Conservation (phyloP, 2,329 filamentous ascomycete species). For the Talaromyces amestolkiae region DNA sequence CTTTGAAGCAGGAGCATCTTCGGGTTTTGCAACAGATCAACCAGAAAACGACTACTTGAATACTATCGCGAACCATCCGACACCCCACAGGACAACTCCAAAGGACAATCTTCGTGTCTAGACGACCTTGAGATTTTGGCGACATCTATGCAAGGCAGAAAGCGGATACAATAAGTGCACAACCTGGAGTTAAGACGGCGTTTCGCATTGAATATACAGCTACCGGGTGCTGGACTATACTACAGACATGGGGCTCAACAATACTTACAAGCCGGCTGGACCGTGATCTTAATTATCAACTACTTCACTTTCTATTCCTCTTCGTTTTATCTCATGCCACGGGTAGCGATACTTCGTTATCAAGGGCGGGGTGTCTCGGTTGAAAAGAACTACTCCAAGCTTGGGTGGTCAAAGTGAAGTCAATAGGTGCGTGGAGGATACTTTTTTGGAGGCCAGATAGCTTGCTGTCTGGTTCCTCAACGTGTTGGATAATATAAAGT, state of each 20-base stretch:
- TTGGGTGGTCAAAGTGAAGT: neutral
- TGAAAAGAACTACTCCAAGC: neutral
- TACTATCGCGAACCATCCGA: neutral
- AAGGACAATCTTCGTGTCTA: neutral
- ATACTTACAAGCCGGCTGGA: neutral
- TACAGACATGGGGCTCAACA: neutral
- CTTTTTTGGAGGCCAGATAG: neutral
- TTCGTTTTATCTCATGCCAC: neutral
- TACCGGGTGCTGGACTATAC: neutral
- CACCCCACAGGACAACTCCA: neutral
- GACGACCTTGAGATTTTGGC: neutral
- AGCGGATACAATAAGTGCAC: neutral
- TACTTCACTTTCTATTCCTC: neutral
- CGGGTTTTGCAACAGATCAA: conserved; percentile 26
- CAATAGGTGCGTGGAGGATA: neutral
- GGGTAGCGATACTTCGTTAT: neutral
- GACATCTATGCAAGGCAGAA: neutral
- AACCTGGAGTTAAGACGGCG: neutral
- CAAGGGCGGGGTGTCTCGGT: neutral
- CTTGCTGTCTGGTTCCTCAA: neutral
- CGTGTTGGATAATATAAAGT: neutral
- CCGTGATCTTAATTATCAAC: neutral
- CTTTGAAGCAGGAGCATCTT: conserved; percentile 58
- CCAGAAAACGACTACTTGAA: neutral
- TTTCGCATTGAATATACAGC: neutral